Evolutionary conservation across 805 yeast genomes (phyloP).

Genomic region (Kuraishia molischiana): DNA sequence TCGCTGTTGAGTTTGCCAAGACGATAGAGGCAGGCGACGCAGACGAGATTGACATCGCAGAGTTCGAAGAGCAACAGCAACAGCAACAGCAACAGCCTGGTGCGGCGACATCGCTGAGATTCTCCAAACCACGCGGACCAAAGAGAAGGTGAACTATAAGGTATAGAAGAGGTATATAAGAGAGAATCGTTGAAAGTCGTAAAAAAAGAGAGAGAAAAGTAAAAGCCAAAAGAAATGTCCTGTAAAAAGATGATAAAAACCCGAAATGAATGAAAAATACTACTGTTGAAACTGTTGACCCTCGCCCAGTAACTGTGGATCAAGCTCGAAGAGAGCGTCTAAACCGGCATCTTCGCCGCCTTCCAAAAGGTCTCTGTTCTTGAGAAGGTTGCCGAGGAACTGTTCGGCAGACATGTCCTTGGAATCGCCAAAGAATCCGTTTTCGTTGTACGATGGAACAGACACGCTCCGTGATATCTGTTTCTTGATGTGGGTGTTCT

Average conservation of each 20-base stretch:
- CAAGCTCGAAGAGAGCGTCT: neutral
- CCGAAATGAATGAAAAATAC: neutral
- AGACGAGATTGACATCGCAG: constrained; percentile 51
- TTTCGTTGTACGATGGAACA: neutral
- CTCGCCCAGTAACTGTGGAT: neutral
- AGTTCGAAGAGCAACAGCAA: constrained; percentile 23
- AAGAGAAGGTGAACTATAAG: constrained; percentile 31
- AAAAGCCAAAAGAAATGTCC: neutral
- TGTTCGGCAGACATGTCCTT: neutral
- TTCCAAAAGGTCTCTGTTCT: neutral
- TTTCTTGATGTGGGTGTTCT: neutral
- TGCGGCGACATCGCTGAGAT: constrained; percentile 22
- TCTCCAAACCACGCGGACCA: constrained; percentile 65
- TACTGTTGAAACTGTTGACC: neutral
- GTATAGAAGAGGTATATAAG: neutral
- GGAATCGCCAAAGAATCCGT: neutral
- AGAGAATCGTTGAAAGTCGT: neutral
- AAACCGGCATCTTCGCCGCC: neutral
- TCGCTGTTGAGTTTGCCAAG: constrained; percentile 27
- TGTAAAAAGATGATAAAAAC: neutral
- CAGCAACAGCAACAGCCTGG: too few species aligned
- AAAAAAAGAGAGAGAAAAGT: neutral
- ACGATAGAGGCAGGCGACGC: constrained; percentile 66
- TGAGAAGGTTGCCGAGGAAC: neutral
- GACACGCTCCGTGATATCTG: neutral